Conservation (phyloP, 306 rosid genomes). For the Comarum palustre region DNA sequence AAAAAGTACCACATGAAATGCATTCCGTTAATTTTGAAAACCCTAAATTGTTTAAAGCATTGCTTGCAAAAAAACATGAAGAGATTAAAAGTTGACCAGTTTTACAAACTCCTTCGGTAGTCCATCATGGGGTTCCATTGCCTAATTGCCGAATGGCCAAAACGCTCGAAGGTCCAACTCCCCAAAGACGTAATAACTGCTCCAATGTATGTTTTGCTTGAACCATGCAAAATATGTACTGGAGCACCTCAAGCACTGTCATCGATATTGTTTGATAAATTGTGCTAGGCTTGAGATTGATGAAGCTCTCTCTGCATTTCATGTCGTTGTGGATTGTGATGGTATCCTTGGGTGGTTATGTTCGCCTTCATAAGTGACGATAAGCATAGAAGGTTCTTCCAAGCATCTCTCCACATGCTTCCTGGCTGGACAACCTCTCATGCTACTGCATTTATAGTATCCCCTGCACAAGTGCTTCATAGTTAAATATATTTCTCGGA, state of each 20-base stretch:
- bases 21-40: conserved; percentile 38
- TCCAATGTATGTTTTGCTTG: conserved; percentile 37
- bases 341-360: conserved; percentile 83
- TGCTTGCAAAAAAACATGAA: conserved; percentile 28
- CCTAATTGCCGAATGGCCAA: conserved; percentile 29
- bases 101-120: conserved; percentile 42
- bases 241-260: conserved; percentile 56
- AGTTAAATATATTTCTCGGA: neutral
- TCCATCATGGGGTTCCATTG: conserved; percentile 26
- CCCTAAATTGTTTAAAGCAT: conserved; percentile 46
- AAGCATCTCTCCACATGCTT: conserved; percentile 97
- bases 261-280: conserved; percentile 18
- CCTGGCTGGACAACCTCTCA: conserved; percentile 99
- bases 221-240: conserved; percentile 67
- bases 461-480: conserved; percentile 60
- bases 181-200: conserved; percentile 32
- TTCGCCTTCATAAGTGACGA: conserved; percentile 95
- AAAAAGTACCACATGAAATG: conserved; percentile 24
- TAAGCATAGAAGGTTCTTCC: conserved; percentile 93
- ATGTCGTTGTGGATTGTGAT: conserved; percentile 74
- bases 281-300: conserved; percentile 30
- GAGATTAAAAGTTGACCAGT: conserved; percentile 47
- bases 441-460: conserved; percentile 98
- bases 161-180: conserved; percentile 38
- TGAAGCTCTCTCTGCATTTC: conserved; percentile 39